Percentiles rank a stretch among this genome's conserved stretches.
These are phyloP conservation scores for Pulveroboletus ravenelii DNA, from an alignment of 768 basidiomycete species.

Conservation along the genomic window DNA sequence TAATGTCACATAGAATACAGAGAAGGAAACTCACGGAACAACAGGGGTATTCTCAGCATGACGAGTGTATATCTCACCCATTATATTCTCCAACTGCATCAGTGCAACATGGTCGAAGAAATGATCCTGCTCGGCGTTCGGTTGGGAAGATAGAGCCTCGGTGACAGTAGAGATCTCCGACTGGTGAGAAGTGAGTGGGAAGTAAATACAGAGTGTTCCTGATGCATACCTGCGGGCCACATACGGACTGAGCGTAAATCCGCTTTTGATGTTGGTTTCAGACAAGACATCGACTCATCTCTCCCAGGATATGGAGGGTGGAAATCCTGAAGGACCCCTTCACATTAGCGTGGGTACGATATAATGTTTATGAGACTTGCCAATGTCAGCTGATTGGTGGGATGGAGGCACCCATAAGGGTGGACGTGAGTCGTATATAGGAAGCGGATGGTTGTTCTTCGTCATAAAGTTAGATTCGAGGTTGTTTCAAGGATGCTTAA, in stretches of 20 bases:
- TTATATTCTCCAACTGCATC: conserved; percentile 62
- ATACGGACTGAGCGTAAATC: conserved; percentile 48
- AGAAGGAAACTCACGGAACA: conserved; percentile 52
- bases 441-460: conserved; percentile 31
- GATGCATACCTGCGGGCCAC: conserved; percentile 56
- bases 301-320: conserved; percentile 70
- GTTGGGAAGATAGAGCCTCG: conserved; percentile 14
- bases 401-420: conserved; percentile 69
- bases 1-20: not conserved
- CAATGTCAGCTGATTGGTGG: conserved; percentile 65
- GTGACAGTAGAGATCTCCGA: conserved; percentile 18
- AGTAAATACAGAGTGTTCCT: not conserved
- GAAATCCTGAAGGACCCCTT: conserved; percentile 49
- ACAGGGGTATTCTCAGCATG: conserved; percentile 51
- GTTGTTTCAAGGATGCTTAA: not conserved
- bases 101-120: conserved; percentile 51
- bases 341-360: not conserved
- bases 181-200: conserved; percentile 10
- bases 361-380: conserved; percentile 33
- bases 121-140: conserved; percentile 33
- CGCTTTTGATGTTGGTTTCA: conserved; percentile 59
- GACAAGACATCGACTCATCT: conserved; percentile 72
- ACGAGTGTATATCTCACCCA: conserved; percentile 70
- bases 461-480: conserved; percentile 11
- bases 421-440: conserved; percentile 62